A percentile compares a stretch with the other conserved stretches of the same genome.
These are phyloP conservation scores for Yamadazyma phyllophila DNA, from an alignment of 805 yeast genomes.

Conservation along the genomic window DNA sequence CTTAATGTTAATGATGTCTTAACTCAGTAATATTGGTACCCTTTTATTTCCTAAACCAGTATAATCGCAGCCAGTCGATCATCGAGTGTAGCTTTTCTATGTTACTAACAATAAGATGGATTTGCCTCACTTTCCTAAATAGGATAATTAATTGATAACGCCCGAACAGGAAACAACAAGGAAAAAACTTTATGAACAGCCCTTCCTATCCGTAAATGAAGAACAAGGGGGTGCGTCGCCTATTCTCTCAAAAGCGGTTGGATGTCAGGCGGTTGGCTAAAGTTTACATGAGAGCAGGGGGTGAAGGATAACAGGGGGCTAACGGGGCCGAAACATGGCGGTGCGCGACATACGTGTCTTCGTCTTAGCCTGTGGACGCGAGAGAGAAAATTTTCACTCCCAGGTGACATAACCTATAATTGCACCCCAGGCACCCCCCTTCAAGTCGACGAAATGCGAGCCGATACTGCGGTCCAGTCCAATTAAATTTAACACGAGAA, in stretches of 20 bases:
- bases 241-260: not conserved
- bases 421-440: not conserved
- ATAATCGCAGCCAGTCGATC: not conserved
- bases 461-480: not conserved
- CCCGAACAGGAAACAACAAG: no score
- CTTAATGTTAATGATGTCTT: no score
- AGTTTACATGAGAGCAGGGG: not conserved
- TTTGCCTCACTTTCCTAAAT: slow-evolving; percentile 4
- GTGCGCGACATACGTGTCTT: not conserved
- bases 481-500: not conserved
- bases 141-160: slow-evolving; percentile 13
- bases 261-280: not conserved
- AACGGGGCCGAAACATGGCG: not conserved
- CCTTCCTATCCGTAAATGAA: not conserved
- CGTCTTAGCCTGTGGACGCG: no score
- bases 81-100: not conserved
- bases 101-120: not conserved
- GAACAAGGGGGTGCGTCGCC: not conserved
- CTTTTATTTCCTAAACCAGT: not conserved
- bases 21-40: not conserved
- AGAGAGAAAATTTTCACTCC: not conserved
- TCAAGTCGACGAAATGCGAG: not conserved
- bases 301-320: not conserved
- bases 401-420: not conserved
- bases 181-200: not conserved